Percentiles rank a stretch among this genome's conserved stretches.
Evolutionary conservation across 83 land plant genomes (phyloP).

Genomic region (Isoetes engelmannii): DNA sequence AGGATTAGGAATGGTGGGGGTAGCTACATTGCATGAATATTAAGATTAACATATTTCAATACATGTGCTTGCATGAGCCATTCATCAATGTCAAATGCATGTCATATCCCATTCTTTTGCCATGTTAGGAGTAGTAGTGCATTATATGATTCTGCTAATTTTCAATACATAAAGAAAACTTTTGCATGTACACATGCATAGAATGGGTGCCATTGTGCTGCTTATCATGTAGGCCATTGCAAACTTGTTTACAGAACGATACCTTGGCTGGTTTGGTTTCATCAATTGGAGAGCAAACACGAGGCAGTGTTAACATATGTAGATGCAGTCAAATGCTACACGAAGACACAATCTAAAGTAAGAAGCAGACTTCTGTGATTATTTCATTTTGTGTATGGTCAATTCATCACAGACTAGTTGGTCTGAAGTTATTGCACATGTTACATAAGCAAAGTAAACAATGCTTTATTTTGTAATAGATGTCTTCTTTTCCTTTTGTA

Average conservation of each 20-base stretch:
- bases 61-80: not conserved
- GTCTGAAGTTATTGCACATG: too few relatives aligned
- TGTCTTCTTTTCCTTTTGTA: too few relatives aligned
- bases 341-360: slow-evolving; percentile 56
- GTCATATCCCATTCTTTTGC: not conserved
- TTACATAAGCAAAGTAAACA: too few relatives aligned
- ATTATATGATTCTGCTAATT: not conserved
- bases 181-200: not conserved
- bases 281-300: slow-evolving; percentile 77
- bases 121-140: too few relatives aligned
- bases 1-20: too few relatives aligned
- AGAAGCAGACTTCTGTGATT: not conserved
- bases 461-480: too few relatives aligned
- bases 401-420: not conserved
- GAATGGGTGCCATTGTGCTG: not conserved
- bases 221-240: not conserved
- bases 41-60: not conserved
- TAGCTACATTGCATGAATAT: not conserved
- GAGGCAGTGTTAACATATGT: slow-evolving; percentile 87
- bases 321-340: slow-evolving; percentile 81
- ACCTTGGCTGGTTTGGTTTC: too few relatives aligned
- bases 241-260: not conserved
- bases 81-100: not conserved
- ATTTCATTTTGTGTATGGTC: not conserved
- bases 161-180: too few relatives aligned